Conservation (phyloP, 768 basidiomycete genomes). For the Boletus pseudo-olivaceus region DNA sequence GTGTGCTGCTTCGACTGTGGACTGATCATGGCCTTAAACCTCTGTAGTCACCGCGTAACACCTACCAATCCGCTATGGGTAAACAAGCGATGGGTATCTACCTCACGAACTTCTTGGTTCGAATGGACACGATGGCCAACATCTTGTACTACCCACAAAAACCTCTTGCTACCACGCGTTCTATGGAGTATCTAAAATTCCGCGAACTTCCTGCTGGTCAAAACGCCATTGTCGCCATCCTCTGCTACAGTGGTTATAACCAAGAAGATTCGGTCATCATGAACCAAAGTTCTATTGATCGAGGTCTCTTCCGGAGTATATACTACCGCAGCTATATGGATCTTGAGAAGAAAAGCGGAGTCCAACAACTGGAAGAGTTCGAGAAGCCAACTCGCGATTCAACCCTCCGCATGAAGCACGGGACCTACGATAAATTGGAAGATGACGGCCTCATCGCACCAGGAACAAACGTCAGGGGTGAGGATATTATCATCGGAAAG, state of each 20-base stretch:
- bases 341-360: conserved; percentile 93
- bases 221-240: conserved; percentile 96
- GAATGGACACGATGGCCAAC: conserved; percentile 99
- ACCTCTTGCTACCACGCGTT: conserved; percentile 95
- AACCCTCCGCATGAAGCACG: conserved; percentile 95
- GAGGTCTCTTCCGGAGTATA: conserved; percentile 96
- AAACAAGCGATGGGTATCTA: conserved; percentile 99
- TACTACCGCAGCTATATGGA: conserved; percentile 99
- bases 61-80: conserved; percentile 99
- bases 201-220: conserved; percentile 98
- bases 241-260: conserved; percentile 99
- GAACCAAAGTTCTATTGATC: conserved; percentile 98
- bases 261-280: conserved; percentile 99
- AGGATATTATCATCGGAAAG: conserved; percentile 99
- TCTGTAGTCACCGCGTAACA: conserved; percentile 93
- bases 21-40: conserved; percentile 3
- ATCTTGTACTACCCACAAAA: conserved; percentile 99
- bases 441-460: conserved; percentile 95
- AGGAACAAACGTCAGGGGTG: conserved; percentile 90
- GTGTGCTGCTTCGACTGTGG: conserved; percentile 27
- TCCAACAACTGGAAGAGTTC: conserved; percentile 91
- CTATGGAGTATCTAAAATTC: conserved; percentile 99
- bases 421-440: conserved; percentile 97
- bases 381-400: conserved; percentile 93
- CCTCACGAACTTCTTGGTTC: conserved; percentile 95